Percentiles rank a stretch among this genome's conserved stretches.
phyloP scores from a whole-genome alignment of 78 protist genomes.

The Dictyostelium brefeldianum region DNA sequence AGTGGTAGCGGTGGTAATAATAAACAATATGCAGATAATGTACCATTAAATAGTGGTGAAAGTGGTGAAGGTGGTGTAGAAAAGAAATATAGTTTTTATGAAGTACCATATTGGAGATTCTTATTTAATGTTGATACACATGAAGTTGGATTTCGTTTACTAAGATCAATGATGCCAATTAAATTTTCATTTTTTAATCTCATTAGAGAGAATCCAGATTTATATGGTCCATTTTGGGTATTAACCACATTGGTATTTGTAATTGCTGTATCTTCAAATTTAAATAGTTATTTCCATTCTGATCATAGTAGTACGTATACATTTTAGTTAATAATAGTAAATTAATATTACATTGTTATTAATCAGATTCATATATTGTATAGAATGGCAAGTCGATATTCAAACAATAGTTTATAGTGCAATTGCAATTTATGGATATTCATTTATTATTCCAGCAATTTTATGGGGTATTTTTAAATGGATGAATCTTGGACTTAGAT shows the following conservation, averaged over 20 bases:
- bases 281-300: conserved; percentile 47
- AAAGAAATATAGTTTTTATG: conserved; percentile 71
- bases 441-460: conserved; percentile 61
- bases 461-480: conserved; percentile 74
- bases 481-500: conserved; percentile 75
- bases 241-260: conserved; percentile 60
- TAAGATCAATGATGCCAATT: conserved; percentile 68
- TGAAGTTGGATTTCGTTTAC: conserved; percentile 55
- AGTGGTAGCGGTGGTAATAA: conserved; percentile 16
- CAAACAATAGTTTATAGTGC: conserved; percentile 54
- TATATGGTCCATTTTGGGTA: conserved; percentile 85
- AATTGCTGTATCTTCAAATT: conserved; percentile 59
- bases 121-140: conserved; percentile 68
- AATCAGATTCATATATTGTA: no score
- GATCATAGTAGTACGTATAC: conserved; percentile 10
- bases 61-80: conserved; percentile 18
- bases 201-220: conserved; percentile 64
- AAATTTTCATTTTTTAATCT: conserved; percentile 73
- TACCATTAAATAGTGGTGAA: background rate
- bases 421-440: conserved; percentile 70
- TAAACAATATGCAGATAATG: background rate
- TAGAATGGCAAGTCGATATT: conserved; percentile 59
- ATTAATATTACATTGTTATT: background rate
- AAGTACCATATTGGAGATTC: conserved; percentile 55
- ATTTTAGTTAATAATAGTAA: background rate